phyloP scores from a whole-genome alignment of 2,329 filamentous ascomycete species.

The Ceratocystis ficicola region DNA sequence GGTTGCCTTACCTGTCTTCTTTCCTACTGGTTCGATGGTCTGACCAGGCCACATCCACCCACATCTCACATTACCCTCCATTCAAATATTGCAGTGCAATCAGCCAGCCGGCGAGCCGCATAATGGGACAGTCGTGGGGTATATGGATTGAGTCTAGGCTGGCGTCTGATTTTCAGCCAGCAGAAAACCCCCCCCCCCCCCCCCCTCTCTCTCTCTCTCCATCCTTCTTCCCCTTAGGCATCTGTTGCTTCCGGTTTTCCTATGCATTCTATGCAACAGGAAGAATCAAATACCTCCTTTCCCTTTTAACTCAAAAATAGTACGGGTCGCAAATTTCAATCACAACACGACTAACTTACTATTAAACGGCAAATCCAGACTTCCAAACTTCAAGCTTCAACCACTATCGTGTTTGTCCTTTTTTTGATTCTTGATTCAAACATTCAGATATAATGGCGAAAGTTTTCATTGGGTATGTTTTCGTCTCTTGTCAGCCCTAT shows the following conservation, averaged over 20 bases:
- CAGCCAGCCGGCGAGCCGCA: constrained; percentile 4
- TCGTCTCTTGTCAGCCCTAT: constrained; percentile 19
- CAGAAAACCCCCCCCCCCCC: not conserved
- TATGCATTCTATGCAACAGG: not conserved
- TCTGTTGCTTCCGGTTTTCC: constrained; percentile 1
- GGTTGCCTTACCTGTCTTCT: not conserved
- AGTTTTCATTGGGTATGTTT: constrained; percentile 78
- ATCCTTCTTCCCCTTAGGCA: constrained; percentile 7
- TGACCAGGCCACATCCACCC: not conserved
- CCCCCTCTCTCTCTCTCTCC: not conserved
- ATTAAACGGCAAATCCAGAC: not conserved
- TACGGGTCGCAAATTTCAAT: not conserved
- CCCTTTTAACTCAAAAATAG: not conserved
- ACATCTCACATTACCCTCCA: not conserved
- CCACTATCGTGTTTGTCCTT: not conserved
- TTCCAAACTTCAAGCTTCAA: not conserved
- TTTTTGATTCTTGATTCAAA: not conserved
- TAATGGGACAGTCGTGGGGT: constrained; percentile 4
- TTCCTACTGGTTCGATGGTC: constrained; percentile 7
- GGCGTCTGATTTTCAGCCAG: constrained; percentile 4
- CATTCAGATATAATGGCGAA: constrained; percentile 57
- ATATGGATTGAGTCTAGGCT: not conserved
- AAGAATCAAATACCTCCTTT: not conserved
- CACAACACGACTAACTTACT: not conserved
- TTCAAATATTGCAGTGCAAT: constrained; percentile 5